A percentile compares a stretch with the other conserved stretches of the same genome.
phyloP scores from a whole-genome alignment of 1,284 basidiomycete genomes.

The Papiliotrema fonsecae region DNA sequence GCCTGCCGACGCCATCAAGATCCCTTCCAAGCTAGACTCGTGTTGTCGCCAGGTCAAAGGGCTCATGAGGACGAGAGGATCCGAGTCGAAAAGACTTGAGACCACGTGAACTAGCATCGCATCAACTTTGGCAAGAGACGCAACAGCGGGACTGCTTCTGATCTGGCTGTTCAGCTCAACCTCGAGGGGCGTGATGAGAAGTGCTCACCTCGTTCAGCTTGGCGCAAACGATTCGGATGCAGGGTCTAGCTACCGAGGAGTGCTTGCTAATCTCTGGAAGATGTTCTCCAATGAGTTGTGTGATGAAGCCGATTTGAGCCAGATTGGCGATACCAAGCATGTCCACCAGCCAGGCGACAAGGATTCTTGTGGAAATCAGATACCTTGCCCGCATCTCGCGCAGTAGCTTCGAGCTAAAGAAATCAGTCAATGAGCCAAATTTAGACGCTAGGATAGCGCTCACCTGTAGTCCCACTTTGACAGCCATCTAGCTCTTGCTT shows the following conservation, averaged over 20 bases:
- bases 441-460: too few relatives aligned
- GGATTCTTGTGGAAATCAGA: constrained; percentile 73
- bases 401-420: constrained; percentile 62
- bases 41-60: neutral
- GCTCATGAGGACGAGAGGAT: neutral
- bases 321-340: constrained; percentile 70
- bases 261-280: constrained; percentile 62
- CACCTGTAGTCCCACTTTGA: constrained; percentile 42
- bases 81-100: constrained; percentile 22
- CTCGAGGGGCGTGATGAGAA: neutral
- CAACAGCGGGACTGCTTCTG: constrained; percentile 21
- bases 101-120: constrained; percentile 29
- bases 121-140: constrained; percentile 26
- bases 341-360: constrained; percentile 78
- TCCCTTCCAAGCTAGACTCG: neutral
- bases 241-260: constrained; percentile 28
- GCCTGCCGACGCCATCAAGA: neutral
- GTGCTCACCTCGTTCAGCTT: constrained; percentile 65
- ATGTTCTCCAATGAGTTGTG: constrained; percentile 72
- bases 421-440: neutral
- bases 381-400: constrained; percentile 73
- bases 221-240: constrained; percentile 32
- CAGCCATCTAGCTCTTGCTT: constrained; percentile 27
- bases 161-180: constrained; percentile 55
- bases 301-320: constrained; percentile 77